phyloP scores from a whole-genome alignment of 768 basidiomycete genomes.

The Hebeloma cylindrosporum region DNA sequence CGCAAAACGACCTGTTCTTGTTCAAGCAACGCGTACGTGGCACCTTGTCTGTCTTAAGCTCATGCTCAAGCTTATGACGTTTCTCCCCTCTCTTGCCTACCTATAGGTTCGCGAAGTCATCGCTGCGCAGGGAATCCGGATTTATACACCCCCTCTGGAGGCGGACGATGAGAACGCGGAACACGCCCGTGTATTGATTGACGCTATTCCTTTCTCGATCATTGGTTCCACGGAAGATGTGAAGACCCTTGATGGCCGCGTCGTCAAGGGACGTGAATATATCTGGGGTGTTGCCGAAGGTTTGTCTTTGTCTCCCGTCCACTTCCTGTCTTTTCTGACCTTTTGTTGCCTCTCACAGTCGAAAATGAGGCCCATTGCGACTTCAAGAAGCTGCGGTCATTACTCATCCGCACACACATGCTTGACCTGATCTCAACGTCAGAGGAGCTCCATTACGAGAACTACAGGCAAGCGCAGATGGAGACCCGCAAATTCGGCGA shows the following conservation, averaged over 20 bases:
- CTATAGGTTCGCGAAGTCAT: constrained; percentile 85
- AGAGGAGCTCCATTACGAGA: constrained; percentile 96
- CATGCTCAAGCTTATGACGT: constrained; percentile 17
- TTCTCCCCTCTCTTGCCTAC: constrained; percentile 8
- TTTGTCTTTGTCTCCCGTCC: constrained; percentile 31
- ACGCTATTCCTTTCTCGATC: constrained; percentile 97
- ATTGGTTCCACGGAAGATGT: constrained; percentile 98
- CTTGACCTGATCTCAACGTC: constrained; percentile 94
- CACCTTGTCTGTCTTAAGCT: constrained; percentile 12
- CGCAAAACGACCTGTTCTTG: constrained; percentile 83
- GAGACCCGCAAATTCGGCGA: constrained; percentile 99
- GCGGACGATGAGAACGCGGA: constrained; percentile 84
- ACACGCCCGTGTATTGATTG: constrained; percentile 81
- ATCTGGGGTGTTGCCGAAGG: constrained; percentile 99
- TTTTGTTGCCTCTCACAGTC: constrained; percentile 47
- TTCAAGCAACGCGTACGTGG: constrained; percentile 89
- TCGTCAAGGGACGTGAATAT: constrained; percentile 97
- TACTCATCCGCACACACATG: constrained; percentile 98
- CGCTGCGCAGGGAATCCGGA: constrained; percentile 87
- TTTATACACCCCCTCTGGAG: constrained; percentile 93
- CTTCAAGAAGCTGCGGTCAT: constrained; percentile 94
- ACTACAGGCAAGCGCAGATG: constrained; percentile 98
- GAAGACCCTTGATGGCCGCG: constrained; percentile 82
- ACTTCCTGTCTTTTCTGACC: background rate
- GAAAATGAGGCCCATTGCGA: constrained; percentile 99